Evolutionary conservation across 495 filamentous ascomycete species (phyloP).

Genomic region (Penicillium egyptiacum): DNA sequence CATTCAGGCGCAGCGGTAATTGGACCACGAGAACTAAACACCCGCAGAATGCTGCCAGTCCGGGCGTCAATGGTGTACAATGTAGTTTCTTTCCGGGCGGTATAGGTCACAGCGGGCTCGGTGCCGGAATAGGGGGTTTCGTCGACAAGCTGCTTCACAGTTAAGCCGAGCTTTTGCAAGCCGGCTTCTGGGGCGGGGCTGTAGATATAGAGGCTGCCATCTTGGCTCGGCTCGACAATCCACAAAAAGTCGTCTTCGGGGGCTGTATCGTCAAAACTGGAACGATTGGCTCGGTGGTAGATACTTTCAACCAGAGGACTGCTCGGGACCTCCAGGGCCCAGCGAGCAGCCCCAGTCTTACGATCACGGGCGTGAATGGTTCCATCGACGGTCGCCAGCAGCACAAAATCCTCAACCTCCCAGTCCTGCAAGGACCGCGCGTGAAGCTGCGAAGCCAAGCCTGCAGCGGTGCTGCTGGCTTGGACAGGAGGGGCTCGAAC

Average conservation of each 20-base stretch:
- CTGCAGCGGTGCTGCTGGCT: slow-evolving; percentile 61
- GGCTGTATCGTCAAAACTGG: slow-evolving; percentile 54
- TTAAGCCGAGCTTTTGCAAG: slow-evolving; percentile 62
- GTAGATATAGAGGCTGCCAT: slow-evolving; percentile 89
- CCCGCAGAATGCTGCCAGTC: slow-evolving; percentile 68
- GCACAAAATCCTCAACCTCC: slow-evolving; percentile 99
- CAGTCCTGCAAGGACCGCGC: slow-evolving; percentile 97
- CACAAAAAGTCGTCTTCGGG: slow-evolving; percentile 84
- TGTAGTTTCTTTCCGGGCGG: slow-evolving; percentile 75
- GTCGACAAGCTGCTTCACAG: slow-evolving; percentile 79
- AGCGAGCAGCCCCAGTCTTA: slow-evolving; percentile 76
- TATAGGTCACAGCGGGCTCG: slow-evolving; percentile 73
- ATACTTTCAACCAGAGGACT: slow-evolving; percentile 87
- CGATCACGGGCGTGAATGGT: slow-evolving; percentile 90
- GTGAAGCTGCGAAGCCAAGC: slow-evolving; percentile 75
- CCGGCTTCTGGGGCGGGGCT: slow-evolving; percentile 60
- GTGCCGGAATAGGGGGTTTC: slow-evolving; percentile 64
- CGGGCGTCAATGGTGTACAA: slow-evolving; percentile 81
- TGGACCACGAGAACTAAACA: slow-evolving; percentile 60
- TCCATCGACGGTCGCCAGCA: slow-evolving; percentile 99
- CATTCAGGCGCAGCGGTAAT: slow-evolving; percentile 51
- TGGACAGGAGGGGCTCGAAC: slow-evolving; percentile 81
- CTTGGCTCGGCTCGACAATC: slow-evolving; percentile 90
- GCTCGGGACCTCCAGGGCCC: slow-evolving; percentile 75
- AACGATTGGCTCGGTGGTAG: slow-evolving; percentile 73